Evolutionary conservation across 768 basidiomycete species (phyloP), one percentile per base, ranked within the genome.

Genomic region (Tulasnella sp.): DNA sequence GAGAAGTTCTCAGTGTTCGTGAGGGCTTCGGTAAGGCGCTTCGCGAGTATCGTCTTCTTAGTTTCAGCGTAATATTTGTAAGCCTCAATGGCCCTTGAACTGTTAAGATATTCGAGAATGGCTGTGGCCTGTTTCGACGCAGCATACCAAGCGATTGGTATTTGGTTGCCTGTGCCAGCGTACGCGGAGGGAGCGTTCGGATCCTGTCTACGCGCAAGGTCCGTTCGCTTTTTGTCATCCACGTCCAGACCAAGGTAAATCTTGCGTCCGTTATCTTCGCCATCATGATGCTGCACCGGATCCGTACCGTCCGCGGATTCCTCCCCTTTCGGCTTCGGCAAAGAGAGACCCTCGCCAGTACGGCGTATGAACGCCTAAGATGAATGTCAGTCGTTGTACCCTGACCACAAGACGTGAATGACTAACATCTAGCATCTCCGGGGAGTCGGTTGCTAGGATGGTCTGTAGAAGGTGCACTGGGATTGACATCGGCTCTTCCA

Each of bases 171-270:
- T 78, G 57, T 5, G 78, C 35, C 77, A 3, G 86, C 86, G 77
- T 88, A 13, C 85, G 0, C 11, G 69, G n/a, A n/a, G n/a, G n/a
- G n/a, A n/a, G n/a, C n/a, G n/a, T n/a, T n/a, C 82, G 88, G 88
- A 80, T 90, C 89, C 73, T 87, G 86, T 80, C 85, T 86, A 74
- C 81, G 84, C 0, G 88, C 88, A 10, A 90, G 84, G 80, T 90
- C 89, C 20, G 85, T 84, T 3, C 88, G 85, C 81, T 91, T 90
- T 84, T 89, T 90, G 26, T 90, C 90, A 78, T 90, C 88, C 32
- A 91, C 88, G 76, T 87, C 87, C 51, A 91, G 84, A 0, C 90
- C 90, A 23, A 90, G 87, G 80, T 91, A 91, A 0, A 87, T 70
- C 71, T 81, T 81, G 72, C 40, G 72, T n/a, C 70, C 73, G 74